These are phyloP conservation scores for Zymoseptoria brevis DNA, from an alignment of 2,329 filamentous ascomycete species.

Conservation along the genomic window DNA sequence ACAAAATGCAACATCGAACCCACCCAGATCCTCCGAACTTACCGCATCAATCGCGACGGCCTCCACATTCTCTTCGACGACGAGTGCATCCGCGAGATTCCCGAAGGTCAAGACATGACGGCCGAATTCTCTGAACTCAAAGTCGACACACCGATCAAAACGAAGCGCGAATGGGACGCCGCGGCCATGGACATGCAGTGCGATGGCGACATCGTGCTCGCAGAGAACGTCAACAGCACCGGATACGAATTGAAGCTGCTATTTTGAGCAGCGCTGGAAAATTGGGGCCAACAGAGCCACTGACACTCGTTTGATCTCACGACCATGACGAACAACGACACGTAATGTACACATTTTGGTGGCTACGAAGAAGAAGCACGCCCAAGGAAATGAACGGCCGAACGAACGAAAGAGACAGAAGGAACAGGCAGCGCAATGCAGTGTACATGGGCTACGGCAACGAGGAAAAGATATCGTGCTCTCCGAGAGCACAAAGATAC, in stretches of 20 bases:
- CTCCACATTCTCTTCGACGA: constrained; percentile 84
- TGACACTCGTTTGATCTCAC: constrained; percentile 12
- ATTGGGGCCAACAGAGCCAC: background rate
- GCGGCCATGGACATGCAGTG: constrained; percentile 41
- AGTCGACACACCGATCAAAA: constrained; percentile 36
- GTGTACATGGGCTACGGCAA: constrained; percentile 13
- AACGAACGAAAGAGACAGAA: background rate
- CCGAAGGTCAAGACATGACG: constrained; percentile 85
- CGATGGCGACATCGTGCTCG: constrained; percentile 39
- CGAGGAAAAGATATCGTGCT: constrained; percentile 14
- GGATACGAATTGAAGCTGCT: constrained; percentile 44
- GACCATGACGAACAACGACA: constrained; percentile 16
- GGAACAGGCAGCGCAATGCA: background rate
- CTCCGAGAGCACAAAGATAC: constrained; percentile 16
- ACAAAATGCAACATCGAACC: constrained; percentile 75
- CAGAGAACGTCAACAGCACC: constrained; percentile 37
- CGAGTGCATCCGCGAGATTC: constrained; percentile 72
- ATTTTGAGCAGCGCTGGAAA: constrained; percentile 29
- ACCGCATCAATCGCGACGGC: constrained; percentile 66
- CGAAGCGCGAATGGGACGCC: constrained; percentile 44
- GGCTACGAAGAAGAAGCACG: too few species aligned
- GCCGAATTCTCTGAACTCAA: constrained; percentile 60
- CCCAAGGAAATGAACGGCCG: background rate
- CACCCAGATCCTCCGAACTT: constrained; percentile 58
- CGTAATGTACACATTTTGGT: background rate